phyloP scores from a whole-genome alignment of 352 stramenopile species.

The Phytopythium litorale region DNA sequence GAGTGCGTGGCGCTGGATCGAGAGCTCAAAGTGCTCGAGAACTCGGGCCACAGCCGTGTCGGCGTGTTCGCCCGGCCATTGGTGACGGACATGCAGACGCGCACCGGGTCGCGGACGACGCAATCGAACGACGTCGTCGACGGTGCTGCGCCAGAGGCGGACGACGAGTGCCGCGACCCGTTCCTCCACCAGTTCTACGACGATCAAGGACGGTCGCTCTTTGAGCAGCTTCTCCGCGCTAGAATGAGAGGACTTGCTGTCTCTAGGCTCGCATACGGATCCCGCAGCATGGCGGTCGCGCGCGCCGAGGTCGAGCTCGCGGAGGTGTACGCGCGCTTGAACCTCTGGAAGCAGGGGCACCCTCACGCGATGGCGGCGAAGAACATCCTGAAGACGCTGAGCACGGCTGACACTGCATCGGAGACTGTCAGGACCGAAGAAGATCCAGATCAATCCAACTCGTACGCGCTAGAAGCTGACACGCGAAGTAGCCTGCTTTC shows the following conservation, averaged over 20 bases:
- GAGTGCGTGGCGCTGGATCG: conserved; percentile 32
- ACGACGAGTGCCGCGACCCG: conserved; percentile 40
- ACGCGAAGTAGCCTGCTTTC: conserved; percentile 12
- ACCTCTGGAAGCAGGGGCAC: conserved; percentile 70
- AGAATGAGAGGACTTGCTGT: conserved; percentile 56
- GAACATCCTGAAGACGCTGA: conserved; percentile 34
- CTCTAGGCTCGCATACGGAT: conserved; percentile 42
- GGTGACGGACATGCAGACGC: conserved; percentile 16
- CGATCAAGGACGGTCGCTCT: conserved; percentile 42
- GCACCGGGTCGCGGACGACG: not conserved
- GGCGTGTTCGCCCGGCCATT: conserved; percentile 61
- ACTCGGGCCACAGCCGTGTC: conserved; percentile 45
- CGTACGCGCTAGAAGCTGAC: not conserved
- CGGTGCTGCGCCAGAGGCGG: conserved; percentile 13
- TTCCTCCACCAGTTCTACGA: conserved; percentile 67
- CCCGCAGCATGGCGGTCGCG: conserved; percentile 31
- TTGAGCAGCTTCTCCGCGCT: conserved; percentile 51
- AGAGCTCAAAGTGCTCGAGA: conserved; percentile 64
- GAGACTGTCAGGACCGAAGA: not conserved
- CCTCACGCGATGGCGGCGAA: conserved; percentile 32
- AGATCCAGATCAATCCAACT: not conserved
- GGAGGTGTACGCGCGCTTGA: conserved; percentile 48
- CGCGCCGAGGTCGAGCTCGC: conserved; percentile 51
- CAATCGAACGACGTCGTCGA: not conserved
- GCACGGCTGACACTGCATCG: not conserved